A percentile compares a stretch with the other conserved stretches of the same genome.
Conservation (phyloP, 352 stramenopile genomes). For the Phytophthora tubulina region DNA sequence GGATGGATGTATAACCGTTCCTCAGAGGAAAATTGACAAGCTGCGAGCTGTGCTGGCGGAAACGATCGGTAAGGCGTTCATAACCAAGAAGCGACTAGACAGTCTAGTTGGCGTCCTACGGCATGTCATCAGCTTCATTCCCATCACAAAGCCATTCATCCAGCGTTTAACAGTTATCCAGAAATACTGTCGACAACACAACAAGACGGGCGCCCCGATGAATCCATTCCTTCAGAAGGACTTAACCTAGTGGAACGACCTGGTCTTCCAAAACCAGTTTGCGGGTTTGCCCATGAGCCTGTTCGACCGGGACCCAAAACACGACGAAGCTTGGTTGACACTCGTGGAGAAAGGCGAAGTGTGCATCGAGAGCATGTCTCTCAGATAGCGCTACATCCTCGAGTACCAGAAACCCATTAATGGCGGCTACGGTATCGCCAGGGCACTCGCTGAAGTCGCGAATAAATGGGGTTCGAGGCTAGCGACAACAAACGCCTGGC, state of each 20-base stretch:
- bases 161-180: neutral
- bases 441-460: no score
- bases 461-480: neutral
- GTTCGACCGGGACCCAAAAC: neutral
- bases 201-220: neutral
- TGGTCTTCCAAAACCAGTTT: constrained; percentile 12
- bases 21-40: neutral
- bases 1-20: no score
- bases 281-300: neutral
- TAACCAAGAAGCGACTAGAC: neutral
- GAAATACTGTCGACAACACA: neutral
- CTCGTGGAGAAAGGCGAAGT: neutral
- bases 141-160: neutral
- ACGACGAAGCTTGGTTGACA: neutral
- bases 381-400: neutral
- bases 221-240: constrained; percentile 1
- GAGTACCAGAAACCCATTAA: no score
- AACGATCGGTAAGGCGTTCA: neutral
- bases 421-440: no score
- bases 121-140: constrained; percentile 1
- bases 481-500: neutral
- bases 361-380: neutral
- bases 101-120: neutral
- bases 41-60: neutral
- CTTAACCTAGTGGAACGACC: neutral